A percentile compares a stretch with the other conserved stretches of the same genome.
Evolutionary conservation across 2,329 filamentous ascomycete genomes (phyloP).

Genomic region (Podosphaera fusca): DNA sequence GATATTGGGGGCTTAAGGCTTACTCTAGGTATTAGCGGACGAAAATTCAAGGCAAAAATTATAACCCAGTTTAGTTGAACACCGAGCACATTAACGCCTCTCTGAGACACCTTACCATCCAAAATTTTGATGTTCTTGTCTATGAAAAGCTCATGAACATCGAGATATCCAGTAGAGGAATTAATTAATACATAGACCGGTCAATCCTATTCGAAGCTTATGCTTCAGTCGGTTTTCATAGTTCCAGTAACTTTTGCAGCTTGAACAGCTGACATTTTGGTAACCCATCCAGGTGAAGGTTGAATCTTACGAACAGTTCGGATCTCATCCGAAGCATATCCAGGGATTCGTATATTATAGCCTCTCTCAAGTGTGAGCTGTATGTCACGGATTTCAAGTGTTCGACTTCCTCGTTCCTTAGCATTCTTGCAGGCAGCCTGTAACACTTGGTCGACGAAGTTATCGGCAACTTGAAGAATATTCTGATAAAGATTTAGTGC

Average conservation of each 20-base stretch:
- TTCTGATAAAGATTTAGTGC: slow-evolving; percentile 29
- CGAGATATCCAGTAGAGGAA: no score
- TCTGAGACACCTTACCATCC: no score
- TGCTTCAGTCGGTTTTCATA: slow-evolving; percentile 12
- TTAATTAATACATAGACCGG: neutral
- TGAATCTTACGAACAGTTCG: slow-evolving; percentile 85
- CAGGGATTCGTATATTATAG: slow-evolving; percentile 81
- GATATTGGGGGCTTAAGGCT: no score
- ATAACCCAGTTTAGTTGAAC: no score
- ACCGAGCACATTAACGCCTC: no score
- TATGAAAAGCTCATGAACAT: no score
- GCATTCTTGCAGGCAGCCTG: slow-evolving; percentile 72
- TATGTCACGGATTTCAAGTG: slow-evolving; percentile 71
- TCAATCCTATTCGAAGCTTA: neutral
- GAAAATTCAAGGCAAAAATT: no score
- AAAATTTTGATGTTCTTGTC: no score
- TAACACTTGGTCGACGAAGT: slow-evolving; percentile 83
- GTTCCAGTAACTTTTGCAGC: slow-evolving; percentile 59
- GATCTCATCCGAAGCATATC: slow-evolving; percentile 83
- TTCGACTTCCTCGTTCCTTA: slow-evolving; percentile 76
- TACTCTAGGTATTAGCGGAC: no score
- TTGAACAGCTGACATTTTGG: slow-evolving; percentile 92
- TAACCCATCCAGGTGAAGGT: slow-evolving; percentile 71
- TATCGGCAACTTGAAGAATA: slow-evolving; percentile 71
- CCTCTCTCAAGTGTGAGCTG: slow-evolving; percentile 65